Evolutionary conservation across 176 grass and related monocot species (phyloP).

Genomic region (Aegilops speltoides): DNA sequence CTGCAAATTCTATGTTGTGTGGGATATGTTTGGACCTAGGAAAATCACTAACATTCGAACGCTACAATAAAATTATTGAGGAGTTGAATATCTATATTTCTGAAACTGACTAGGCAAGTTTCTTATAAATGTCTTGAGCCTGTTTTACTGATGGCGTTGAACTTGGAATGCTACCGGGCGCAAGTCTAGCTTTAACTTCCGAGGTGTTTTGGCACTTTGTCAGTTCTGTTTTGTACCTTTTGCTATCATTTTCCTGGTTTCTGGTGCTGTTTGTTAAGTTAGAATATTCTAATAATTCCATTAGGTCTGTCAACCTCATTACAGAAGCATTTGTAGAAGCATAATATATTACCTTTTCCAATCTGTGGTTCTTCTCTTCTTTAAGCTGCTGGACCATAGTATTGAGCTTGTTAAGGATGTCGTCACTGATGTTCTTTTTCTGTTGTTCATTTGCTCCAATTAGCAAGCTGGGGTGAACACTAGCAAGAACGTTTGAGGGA

Average conservation of each 20-base stretch:
- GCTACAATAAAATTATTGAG: background rate
- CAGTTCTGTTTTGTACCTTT: no score
- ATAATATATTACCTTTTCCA: slow-evolving; percentile 75
- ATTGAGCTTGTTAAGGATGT: slow-evolving; percentile 71
- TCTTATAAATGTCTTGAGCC: background rate
- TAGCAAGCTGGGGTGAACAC: slow-evolving; percentile 77
- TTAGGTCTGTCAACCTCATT: background rate
- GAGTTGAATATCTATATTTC: slow-evolving; percentile 10
- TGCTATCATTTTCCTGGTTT: background rate
- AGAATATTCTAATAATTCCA: slow-evolving; percentile 21
- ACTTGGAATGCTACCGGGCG: background rate
- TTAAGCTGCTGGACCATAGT: slow-evolving; percentile 80
- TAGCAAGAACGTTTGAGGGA: slow-evolving; percentile 61
- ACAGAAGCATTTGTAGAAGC: slow-evolving; percentile 11
- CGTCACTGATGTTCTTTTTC: slow-evolving; percentile 85
- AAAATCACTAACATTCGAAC: slow-evolving; percentile 7
- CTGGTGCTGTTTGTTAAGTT: slow-evolving; percentile 4
- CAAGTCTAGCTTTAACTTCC: background rate
- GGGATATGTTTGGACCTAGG: slow-evolving; percentile 22
- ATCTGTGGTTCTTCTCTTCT: slow-evolving; percentile 77
- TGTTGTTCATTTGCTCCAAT: slow-evolving; percentile 56
- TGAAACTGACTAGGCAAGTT: slow-evolving; percentile 2
- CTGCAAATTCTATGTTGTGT: background rate
- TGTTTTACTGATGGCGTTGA: slow-evolving; percentile 10
- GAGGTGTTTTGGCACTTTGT: background rate